A percentile compares a stretch with the other conserved stretches of the same genome.
Evolutionary conservation across 163 green algal species (phyloP).

Genomic region (Volvox carteri): DNA sequence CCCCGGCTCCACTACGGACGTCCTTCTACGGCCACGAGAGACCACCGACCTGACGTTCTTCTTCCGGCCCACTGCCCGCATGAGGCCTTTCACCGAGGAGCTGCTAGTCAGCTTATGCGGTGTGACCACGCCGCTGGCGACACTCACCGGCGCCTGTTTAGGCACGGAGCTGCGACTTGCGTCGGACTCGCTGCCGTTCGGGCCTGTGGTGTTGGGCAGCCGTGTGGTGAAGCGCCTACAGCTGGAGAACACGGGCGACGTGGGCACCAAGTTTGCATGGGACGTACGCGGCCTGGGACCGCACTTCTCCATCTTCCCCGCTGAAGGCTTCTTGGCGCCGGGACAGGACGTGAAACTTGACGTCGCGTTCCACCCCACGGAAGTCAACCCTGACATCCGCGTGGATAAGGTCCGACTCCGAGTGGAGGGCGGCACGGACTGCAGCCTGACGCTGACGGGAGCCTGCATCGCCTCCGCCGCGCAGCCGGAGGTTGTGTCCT

Average conservation of each 20-base stretch:
- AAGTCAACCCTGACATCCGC: conserved; percentile 76
- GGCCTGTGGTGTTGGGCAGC: conserved; percentile 78
- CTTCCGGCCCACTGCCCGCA: conserved; percentile 66
- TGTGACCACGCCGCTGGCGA: conserved; percentile 67
- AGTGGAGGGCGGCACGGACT: conserved; percentile 70
- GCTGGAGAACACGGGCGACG: conserved; percentile 86
- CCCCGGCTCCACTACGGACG: conserved; percentile 51
- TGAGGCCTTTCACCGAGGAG: conserved; percentile 78
- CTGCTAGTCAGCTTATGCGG: conserved; percentile 72
- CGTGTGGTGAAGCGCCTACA: conserved; percentile 78
- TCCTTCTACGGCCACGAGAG: conserved; percentile 74
- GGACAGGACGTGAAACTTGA: conserved; percentile 86
- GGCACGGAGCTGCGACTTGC: conserved; percentile 81
- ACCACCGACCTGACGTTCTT: conserved; percentile 75
- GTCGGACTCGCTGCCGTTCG: conserved; percentile 83
- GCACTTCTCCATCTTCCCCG: conserved; percentile 81
- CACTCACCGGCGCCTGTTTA: conserved; percentile 77
- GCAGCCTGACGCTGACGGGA: conserved; percentile 81
- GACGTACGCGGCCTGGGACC: conserved; percentile 65
- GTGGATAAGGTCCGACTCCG: conserved; percentile 70
- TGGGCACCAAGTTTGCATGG: conserved; percentile 82
- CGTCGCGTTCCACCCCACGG: conserved; percentile 83
- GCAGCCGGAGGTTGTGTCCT: conserved; percentile 69
- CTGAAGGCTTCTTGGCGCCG: conserved; percentile 80
- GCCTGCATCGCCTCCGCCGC: conserved; percentile 69